Base-by-base conservation (phyloP, 2,329 filamentous ascomycete genomes). In the Simplicillium sp. region DNA sequence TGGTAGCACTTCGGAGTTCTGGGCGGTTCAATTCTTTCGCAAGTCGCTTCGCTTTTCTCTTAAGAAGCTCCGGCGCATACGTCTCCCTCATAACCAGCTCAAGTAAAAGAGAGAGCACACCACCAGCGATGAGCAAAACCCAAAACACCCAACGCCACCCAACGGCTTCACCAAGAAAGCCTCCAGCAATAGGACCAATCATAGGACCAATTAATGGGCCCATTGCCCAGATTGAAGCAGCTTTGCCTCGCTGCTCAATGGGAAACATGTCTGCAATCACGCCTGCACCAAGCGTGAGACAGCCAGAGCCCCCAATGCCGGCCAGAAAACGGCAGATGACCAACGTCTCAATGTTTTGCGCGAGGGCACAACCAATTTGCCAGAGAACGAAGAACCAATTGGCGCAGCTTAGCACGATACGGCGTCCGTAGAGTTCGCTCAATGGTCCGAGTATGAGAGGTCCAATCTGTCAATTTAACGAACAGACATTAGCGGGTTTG, bases 211-310 rank as follows among this genome's bases (percentile, higher is more conserved):
- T 65, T 2, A 82, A 66, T 0, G 82, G 75, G 0, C 77, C 73
- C 61, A 81, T 68, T 1, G 77, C 74, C 56, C 82, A 84, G 2
- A 73, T 68, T 1, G 80, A 74, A 58, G 84, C 77, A 2, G 80
- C 80, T 7, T 72, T 71, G 3, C 78, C 81, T 38, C 81, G 67
- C 46, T 80, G 57, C 32, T 74, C 68, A 0, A 78, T 64, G 0
- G 68, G 61, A 60, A 71, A 83, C 34, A 84, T 69, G 58, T 85
- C 82, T 13, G 72, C 73, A 11, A 85, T 57, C 1, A 82, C 78
- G 5, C 80, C 80, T 12, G 77, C 78, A 0, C 77, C 81, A 50
- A 80, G 81, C 2, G 78, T n/a, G n/a, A n/a, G n/a, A n/a, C n/a
- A n/a, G n/a, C n/a, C n/a, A n/a, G n/a, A n/a, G 3, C 73, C 77